These are phyloP conservation scores for Nicotiana rustica DNA, from an alignment of 305 asterid genomes.

Conservation along the genomic window DNA sequence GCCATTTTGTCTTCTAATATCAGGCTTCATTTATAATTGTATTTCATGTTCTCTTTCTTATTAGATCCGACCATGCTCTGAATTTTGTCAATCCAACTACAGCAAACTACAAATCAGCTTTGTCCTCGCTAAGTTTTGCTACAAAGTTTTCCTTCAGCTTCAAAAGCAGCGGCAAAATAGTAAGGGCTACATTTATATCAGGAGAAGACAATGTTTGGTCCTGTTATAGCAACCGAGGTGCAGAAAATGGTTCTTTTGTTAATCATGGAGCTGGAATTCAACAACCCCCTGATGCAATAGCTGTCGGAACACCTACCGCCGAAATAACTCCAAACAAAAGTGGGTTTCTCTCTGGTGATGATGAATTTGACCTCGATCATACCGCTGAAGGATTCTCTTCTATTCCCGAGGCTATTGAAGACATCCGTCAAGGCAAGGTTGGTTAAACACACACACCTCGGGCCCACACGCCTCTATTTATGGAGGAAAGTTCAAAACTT, in stretches of 20 bases:
- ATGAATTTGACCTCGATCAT: slow-evolving; percentile 72
- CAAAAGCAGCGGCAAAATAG: slow-evolving; percentile 19
- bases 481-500: not conserved
- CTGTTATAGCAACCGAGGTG: slow-evolving; percentile 24
- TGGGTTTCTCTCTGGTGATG: slow-evolving; percentile 60
- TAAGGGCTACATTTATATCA: slow-evolving; percentile 32
- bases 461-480: not conserved
- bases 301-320: slow-evolving; percentile 65
- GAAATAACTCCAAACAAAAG: slow-evolving; percentile 61
- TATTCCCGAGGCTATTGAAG: slow-evolving; percentile 81
- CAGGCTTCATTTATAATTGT: not conserved
- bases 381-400: slow-evolving; percentile 81
- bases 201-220: slow-evolving; percentile 34
- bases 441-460: not conserved
- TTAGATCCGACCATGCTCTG: slow-evolving; percentile 32
- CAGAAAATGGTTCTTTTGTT: slow-evolving; percentile 34
- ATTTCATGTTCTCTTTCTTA: not conserved
- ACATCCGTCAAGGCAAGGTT: slow-evolving; percentile 91
- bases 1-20: not conserved
- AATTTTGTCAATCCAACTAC: not conserved
- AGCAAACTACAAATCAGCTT: slow-evolving; percentile 24
- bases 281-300: slow-evolving; percentile 57
- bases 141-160: slow-evolving; percentile 12
- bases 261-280: slow-evolving; percentile 50
- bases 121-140: not conserved